Conservation (phyloP, 257 asterid genomes). For the Solanum bulbocastanum region DNA sequence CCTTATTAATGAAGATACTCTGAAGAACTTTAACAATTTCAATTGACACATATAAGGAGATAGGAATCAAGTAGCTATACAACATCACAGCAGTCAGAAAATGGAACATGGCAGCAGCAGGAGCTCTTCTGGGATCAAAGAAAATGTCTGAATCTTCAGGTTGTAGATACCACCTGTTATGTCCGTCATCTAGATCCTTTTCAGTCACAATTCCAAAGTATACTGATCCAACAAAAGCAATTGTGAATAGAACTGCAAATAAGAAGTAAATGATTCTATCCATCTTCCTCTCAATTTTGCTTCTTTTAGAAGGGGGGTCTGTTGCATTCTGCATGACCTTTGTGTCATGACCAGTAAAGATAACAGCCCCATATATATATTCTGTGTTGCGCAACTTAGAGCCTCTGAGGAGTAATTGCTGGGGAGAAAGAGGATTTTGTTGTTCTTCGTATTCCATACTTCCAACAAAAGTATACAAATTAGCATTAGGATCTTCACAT, state of each 20-base stretch:
- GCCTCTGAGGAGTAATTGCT: slow-evolving; percentile 69
- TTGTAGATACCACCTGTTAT: slow-evolving; percentile 62
- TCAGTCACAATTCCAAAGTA: slow-evolving; percentile 64
- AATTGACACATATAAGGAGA: slow-evolving; percentile 76
- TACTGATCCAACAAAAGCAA: slow-evolving; percentile 60
- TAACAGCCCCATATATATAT: slow-evolving; percentile 68
- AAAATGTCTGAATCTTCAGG: slow-evolving; percentile 41
- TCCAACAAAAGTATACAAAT: slow-evolving; percentile 67
- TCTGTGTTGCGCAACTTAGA: slow-evolving; percentile 81
- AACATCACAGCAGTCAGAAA: slow-evolving; percentile 69
- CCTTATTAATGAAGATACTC: slow-evolving; percentile 72
- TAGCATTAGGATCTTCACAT: slow-evolving; percentile 95
- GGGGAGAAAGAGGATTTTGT: slow-evolving; percentile 70
- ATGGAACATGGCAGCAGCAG: slow-evolving; percentile 62
- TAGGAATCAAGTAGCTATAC: slow-evolving; percentile 73
- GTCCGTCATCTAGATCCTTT: slow-evolving; percentile 46
- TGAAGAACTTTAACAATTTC: slow-evolving; percentile 90
- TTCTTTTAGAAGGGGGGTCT: slow-evolving; percentile 84
- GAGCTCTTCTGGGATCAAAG: slow-evolving; percentile 67
- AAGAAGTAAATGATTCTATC: slow-evolving; percentile 71
- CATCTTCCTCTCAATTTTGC: slow-evolving; percentile 84
- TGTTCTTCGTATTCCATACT: slow-evolving; percentile 57
- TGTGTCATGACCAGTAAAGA: slow-evolving; percentile 87
- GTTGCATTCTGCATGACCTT: slow-evolving; percentile 91
- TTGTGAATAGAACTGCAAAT: slow-evolving; percentile 50